Conservation (phyloP, 2,329 filamentous ascomycete genomes). For the Aspergillus calidoustus region DNA sequence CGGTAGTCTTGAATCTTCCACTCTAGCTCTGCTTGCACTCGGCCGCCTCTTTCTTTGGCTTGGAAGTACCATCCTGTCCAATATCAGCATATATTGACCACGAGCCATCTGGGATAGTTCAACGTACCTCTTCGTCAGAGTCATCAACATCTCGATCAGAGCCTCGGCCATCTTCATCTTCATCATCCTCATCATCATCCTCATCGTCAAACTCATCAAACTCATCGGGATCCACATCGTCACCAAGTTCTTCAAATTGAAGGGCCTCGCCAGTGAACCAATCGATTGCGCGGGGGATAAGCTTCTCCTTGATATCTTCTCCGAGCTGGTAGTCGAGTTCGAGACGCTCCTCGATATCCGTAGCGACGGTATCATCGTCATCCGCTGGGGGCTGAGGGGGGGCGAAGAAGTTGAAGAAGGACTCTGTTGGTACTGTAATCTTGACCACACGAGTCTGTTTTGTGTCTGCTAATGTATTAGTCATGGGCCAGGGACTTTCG, state of each 20-base stretch:
- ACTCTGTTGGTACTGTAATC: conserved; percentile 98
- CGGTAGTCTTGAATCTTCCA: neutral
- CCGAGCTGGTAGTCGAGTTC: conserved; percentile 98
- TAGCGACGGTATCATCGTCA: conserved; percentile 70
- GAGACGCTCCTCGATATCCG: conserved; percentile 94
- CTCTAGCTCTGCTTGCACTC: conserved; percentile 94
- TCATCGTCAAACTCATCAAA: conserved; percentile 88
- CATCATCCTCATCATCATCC: conserved; percentile 88
- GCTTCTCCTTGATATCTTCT: conserved; percentile 99
- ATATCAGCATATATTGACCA: conserved; percentile 26
- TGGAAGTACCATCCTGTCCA: conserved; percentile 78
- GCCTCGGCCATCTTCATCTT: conserved; percentile 83
- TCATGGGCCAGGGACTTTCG: neutral
- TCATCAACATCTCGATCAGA: conserved; percentile 64
- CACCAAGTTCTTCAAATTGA: conserved; percentile 90
- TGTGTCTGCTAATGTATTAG: conserved; percentile 68
- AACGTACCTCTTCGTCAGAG: conserved; percentile 56
- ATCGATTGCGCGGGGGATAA: conserved; percentile 96
- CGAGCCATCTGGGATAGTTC: neutral
- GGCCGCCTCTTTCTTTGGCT: conserved; percentile 91
- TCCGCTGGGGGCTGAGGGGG: conserved; percentile 84
- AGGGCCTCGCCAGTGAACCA: conserved; percentile 99
- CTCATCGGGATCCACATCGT: conserved; percentile 80
- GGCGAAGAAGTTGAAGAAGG: conserved; percentile 99
- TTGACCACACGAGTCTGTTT: conserved; percentile 99